Base-by-base conservation (phyloP, 2,329 filamentous ascomycete species). In the Nemania sp. region DNA sequence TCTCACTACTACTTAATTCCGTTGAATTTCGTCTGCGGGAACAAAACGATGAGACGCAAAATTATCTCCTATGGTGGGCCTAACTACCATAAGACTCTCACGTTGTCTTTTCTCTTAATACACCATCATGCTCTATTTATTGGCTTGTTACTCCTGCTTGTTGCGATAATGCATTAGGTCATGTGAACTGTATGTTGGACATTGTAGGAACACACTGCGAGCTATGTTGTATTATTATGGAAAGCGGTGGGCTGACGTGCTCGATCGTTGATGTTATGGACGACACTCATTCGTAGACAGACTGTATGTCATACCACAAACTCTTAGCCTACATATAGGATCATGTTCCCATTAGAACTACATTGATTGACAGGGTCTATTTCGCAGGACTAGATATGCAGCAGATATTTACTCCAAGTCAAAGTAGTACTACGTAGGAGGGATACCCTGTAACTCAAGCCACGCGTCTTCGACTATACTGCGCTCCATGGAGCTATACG, bases 161-260 rank as follows among this genome's bases (percentile, higher is more conserved):
- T 11, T 20, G 27, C 13, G 8, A 11, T n/a, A 22, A 24, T 7
- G 15, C 27, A 26, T n/a, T 24, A 13, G 6, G 6, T 24, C 22
- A 22, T 15, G 32, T n/a, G 7, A 22, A 5, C 15, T 45, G 15
- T 53, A 53, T 13, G 15, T 13, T 10, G 18, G 13, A 22, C 8
- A 51, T 47, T 22, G 27, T 49, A 38, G 24, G 15, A 53, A 24
- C 38, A 45, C 35, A 49, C 35, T 20, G 24, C 54, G 18, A 32
- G 26, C 22, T 11, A 53, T 20, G 32, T 20, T 18, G 49, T 41
- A 38, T 38, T 29, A 1, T 29, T 58, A 35, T 54, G 29, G 20
- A 13, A 27, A 35, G 45, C n/a, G 52, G 49, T 62, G 35, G 52
- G 53, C 47, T 62, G 45, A 57, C 43, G 55, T 10, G 43, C 29